Evolutionary conservation across 208 protist species (phyloP), one percentile per base, ranked within the genome.

Genomic region (Trypanosoma vivax): DNA sequence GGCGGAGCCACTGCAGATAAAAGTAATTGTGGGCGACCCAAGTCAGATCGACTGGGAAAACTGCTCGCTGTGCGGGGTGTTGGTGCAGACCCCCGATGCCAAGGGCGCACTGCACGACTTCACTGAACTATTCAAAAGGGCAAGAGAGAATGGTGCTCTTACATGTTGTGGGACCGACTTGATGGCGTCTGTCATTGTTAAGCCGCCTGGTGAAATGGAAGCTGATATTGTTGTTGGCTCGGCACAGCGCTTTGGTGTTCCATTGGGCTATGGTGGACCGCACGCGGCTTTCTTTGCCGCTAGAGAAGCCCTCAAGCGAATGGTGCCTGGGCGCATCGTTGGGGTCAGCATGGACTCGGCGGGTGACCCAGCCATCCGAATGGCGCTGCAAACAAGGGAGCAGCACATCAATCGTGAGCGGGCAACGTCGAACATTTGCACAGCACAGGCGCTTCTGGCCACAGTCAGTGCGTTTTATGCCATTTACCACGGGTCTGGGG

Each of bases 311-410:
- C 80, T 92, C 63, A 92, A 93, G 61, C 90, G 96, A 50, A 52
- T 90, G 14, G 74, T 95, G 18, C 96, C 97, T 3, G 97, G 98
- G 3, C 80, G 96, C 51, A 94, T 99, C 47, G 95, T 99, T 60
- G 98, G 98, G 50, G 77, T 98, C 19, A 90, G 79, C 47, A 88
- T 91, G 45, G 97, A 99, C 69, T 64, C 50, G 11, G 39, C 65
- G 14, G 94, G 93, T 37, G 77, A 95, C 16, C 62, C 66, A n/a
- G 96, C 96, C 0, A 90, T 96, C 31, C 90, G 97, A 52, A 97
- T 99, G 88, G 85, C 96, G 10, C 75, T 99, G 14, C 97, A 99
- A 80, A 98, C 97, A 14, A 88, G 98, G 47, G 98, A 99, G 80
- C 97, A 99, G 78, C 96, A 99, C 80, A 99, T 99, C 73, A 95